These are phyloP conservation scores for Sherardia arvensis DNA, from an alignment of 257 asterid genomes.

Conservation along the genomic window DNA sequence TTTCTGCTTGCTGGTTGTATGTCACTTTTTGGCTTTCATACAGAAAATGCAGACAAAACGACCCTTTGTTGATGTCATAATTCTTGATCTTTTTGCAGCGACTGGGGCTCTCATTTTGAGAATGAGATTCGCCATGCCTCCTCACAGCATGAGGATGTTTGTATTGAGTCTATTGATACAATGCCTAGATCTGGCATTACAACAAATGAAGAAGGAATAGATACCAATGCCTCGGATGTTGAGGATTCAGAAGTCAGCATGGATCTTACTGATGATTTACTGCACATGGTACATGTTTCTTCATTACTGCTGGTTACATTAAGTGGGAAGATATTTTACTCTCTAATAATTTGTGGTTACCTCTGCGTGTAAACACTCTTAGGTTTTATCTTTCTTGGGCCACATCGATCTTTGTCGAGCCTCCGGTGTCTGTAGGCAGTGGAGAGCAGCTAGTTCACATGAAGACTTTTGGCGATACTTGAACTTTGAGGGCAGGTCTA, in stretches of 20 bases:
- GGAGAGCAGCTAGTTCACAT: constrained; percentile 95
- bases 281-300: constrained; percentile 65
- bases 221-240: constrained; percentile 17
- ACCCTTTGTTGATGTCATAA: constrained; percentile 1
- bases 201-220: constrained; percentile 24
- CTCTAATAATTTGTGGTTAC: constrained; percentile 3
- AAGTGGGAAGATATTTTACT: not conserved
- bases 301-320: not conserved
- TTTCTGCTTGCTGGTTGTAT: not conserved
- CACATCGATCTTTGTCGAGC: constrained; percentile 91
- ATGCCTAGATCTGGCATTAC: constrained; percentile 24
- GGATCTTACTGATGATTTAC: constrained; percentile 96
- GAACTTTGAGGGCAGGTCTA: constrained; percentile 69
- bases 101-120: constrained; percentile 47
- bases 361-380: constrained; percentile 7
- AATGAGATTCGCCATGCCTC: constrained; percentile 27
- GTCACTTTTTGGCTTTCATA: not conserved
- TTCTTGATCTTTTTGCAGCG: constrained; percentile 39
- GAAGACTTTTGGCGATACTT: constrained; percentile 95
- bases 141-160: constrained; percentile 21
- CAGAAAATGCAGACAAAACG: not conserved
- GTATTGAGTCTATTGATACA: constrained; percentile 24
- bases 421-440: constrained; percentile 85
- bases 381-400: constrained; percentile 88
- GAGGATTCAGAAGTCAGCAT: constrained; percentile 67